A percentile compares a stretch with the other conserved stretches of the same genome.
phyloP scores from a whole-genome alignment of 345 rosid genomes.

The Rhodamnia rubescens region DNA sequence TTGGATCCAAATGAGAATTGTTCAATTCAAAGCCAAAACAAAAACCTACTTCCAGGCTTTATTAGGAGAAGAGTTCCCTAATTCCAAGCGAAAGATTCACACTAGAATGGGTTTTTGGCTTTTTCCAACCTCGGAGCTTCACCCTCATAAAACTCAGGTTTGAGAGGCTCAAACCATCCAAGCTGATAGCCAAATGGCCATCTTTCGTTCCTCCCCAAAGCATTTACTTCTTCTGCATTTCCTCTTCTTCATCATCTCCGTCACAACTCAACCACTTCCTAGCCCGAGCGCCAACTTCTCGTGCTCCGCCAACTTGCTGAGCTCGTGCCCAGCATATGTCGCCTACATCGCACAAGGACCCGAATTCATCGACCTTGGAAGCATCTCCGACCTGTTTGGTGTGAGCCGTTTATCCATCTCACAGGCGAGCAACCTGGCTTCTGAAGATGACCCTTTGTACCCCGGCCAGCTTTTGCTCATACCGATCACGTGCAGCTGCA shows the following conservation, averaged over 20 bases:
- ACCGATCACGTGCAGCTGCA: conserved; percentile 38
- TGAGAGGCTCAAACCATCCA: not conserved
- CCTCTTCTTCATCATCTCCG: not conserved
- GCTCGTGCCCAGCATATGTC: conserved; percentile 24
- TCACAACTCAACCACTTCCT: conserved; percentile 13
- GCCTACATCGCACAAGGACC: conserved; percentile 31
- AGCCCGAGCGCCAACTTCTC: conserved; percentile 19
- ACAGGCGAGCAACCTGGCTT: conserved; percentile 32
- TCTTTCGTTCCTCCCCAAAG: not conserved
- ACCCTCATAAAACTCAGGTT: not conserved
- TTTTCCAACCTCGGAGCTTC: not conserved
- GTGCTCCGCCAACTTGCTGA: conserved; percentile 10
- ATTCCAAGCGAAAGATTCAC: conserved; percentile 3
- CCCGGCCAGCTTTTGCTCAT: conserved; percentile 45
- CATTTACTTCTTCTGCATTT: not conserved
- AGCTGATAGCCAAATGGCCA: not conserved
- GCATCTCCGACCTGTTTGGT: conserved; percentile 33
- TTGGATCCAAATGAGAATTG: not conserved
- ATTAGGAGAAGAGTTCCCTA: not conserved
- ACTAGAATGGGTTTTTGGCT: conserved; percentile 1
- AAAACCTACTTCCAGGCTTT: conserved; percentile 5
- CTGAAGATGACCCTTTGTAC: conserved; percentile 24
- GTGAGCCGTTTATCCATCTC: conserved; percentile 22
- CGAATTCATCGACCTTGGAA: conserved; percentile 20
- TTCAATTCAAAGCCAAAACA: conserved; percentile 7